Base-by-base conservation (phyloP, 306 rosid genomes). In the Abrus pulchellus region DNA sequence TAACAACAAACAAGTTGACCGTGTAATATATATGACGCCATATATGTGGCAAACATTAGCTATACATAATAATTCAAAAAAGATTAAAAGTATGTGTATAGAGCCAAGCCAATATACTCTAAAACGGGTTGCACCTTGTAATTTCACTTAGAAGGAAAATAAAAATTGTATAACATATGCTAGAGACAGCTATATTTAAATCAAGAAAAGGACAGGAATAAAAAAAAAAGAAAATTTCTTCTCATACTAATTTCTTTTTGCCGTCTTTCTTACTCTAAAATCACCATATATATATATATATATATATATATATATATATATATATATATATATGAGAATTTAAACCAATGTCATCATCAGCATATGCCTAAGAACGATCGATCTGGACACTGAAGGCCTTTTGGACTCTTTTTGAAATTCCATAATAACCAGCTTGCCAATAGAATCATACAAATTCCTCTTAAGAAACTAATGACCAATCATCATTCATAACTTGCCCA, bases 351-450 rank as follows among this genome's bases (percentile, higher is more conserved):
- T 28, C 28, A 56, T 28, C 28, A 56, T 41, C 3, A 8, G 34
- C 13, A 8, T 44, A 14, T 29, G 30, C 45, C 34, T 52, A 12
- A 38, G 54, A 59, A 80, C 78, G 57, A 62, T 61, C 78, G 57
- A 62, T 61, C 36, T 38, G 36, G 76, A 73, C 65, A 38, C 47
- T 6, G 13, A 53, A 59, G 57, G 44, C 78, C 78, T 45, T 65
- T 61, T 62, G 61, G 20, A 14, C 43, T 30, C 30, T 62, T 12
- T 36, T 20, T 79, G 72, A 4, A 73, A 40, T 63, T 41, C 33
- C 38, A 20, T 48, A 29, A 4, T 50, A 62, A 44, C n/a, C 77
- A 71, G 75, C 81, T 67, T 68, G 76, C 7, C 7, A 20, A 40
- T n/a, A 48, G 36, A 9, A n/a, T 20, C 20, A 20, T 20, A 20